Evolutionary conservation across 2,329 filamentous ascomycete species (phyloP), one percentile per base, ranked within the genome.

Genomic region (Colletotrichum lini): DNA sequence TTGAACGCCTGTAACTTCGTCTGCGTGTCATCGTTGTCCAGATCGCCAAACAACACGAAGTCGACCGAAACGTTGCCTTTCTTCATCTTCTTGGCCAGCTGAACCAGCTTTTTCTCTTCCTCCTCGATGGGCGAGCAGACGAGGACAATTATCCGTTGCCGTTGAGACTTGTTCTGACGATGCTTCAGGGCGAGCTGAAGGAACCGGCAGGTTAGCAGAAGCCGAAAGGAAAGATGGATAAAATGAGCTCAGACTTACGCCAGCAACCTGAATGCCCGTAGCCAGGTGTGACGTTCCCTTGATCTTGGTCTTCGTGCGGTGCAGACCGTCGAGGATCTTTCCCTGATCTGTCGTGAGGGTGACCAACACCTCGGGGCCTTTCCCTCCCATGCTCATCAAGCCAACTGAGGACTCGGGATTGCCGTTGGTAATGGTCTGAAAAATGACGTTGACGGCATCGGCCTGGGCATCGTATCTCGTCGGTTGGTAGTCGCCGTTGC

Each of bases 341-440:
- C 96, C 96, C 80, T 96, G 94, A 82, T 99, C 97, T 72, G 94
- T 96, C 65, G 96, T 98, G 80, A 98, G 90, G 44, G 96, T 99
- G 70, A 96, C 97, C 74, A 99, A 90, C 74, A 99, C 96, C 84
- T 98, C 96, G 59, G 96, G 96, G n/a, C 95, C 95, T 80, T 94
- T 96, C 79, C 96, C 96, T 74, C 94, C 96, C 96, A 98, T 98
- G 84, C 94, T 98, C 95, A 99, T 98, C 74, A 99, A 87, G 63
- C 97, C 96, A 75, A 99, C 96, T 13, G 95, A 97, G 9, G 96
- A 98, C 84, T 99, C 96, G 42, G 96, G 95, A 82, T 99, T 98
- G 76, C 93, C 93, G 84, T 95, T 92, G 76, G 95, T 98, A 83
- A 99, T 98, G 79, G 93, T 94, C 80, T 95, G 94, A 87, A 98